Conservation (phyloP, 805 yeast genomes). For the Wickerhamiella siamensis region DNA sequence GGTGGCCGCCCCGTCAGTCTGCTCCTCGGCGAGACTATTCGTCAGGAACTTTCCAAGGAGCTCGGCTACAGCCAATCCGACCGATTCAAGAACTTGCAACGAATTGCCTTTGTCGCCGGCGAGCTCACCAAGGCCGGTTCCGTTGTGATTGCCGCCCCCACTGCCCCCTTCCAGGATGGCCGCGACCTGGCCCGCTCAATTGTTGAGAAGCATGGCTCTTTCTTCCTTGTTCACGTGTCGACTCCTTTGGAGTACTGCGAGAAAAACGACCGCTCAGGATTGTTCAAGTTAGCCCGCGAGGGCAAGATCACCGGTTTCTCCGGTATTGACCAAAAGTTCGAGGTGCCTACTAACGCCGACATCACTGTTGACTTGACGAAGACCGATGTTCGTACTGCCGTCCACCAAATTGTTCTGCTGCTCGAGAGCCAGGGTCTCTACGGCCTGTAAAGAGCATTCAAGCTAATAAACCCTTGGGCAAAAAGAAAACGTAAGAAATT, state of each 20-base stretch:
- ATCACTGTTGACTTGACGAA: slow-evolving; percentile 41
- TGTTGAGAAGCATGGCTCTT: slow-evolving; percentile 37
- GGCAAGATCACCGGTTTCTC: slow-evolving; percentile 36
- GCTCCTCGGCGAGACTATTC: slow-evolving; percentile 33
- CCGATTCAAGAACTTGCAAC: slow-evolving; percentile 30
- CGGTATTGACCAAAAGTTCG: slow-evolving; percentile 35
- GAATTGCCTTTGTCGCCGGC: slow-evolving; percentile 47
- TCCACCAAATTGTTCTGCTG: slow-evolving; percentile 55
- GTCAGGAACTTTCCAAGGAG: slow-evolving; percentile 28
- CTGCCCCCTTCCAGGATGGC: slow-evolving; percentile 33
- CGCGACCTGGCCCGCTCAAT: slow-evolving; percentile 31
- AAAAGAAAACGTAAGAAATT: not conserved
- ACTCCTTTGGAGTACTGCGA: slow-evolving; percentile 35
- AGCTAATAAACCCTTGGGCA: too few species aligned
- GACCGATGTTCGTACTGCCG: slow-evolving; percentile 50
- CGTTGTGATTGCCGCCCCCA: slow-evolving; percentile 64
- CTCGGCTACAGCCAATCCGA: slow-evolving; percentile 29
- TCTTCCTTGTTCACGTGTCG: slow-evolving; percentile 37
- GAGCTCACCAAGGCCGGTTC: slow-evolving; percentile 82
- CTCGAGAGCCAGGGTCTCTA: slow-evolving; percentile 78
- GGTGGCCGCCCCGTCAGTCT: slow-evolving; percentile 70
- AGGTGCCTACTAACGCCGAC: slow-evolving; percentile 39
- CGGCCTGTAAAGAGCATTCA: slow-evolving; percentile 16
- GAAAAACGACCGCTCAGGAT: slow-evolving; percentile 36
- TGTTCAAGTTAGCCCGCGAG: slow-evolving; percentile 32